phyloP scores from a whole-genome alignment of 73 alveolate species.

The Stentor coeruleus region DNA sequence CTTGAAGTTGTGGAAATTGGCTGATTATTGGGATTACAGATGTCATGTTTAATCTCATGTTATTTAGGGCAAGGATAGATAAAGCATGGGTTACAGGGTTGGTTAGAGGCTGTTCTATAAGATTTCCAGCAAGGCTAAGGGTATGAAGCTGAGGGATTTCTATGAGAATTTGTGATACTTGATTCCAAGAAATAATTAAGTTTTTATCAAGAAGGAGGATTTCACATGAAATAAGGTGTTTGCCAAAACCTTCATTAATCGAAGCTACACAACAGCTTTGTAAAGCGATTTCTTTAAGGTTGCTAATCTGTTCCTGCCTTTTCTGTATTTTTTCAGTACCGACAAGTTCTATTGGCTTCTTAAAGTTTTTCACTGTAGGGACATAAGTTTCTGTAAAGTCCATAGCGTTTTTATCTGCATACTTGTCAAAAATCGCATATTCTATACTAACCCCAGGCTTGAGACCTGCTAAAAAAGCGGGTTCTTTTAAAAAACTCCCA shows the following conservation, averaged over 20 bases:
- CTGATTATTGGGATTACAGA: constrained; percentile 45
- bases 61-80: constrained; percentile 52
- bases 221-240: constrained; percentile 34
- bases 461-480: neutral
- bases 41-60: constrained; percentile 58
- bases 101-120: constrained; percentile 39
- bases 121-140: constrained; percentile 46
- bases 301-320: neutral
- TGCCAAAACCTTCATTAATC: neutral
- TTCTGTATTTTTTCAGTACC: constrained; percentile 2
- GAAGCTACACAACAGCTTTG: constrained; percentile 3
- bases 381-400: neutral
- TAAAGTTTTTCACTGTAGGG: constrained; percentile 1
- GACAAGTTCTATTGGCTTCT: constrained; percentile 25
- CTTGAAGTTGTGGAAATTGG: constrained; percentile 43
- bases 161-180: constrained; percentile 38
- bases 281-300: constrained; percentile 21
- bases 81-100: neutral
- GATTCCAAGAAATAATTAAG: constrained; percentile 59
- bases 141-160: constrained; percentile 45
- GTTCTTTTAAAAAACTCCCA: constrained; percentile 7
- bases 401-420: neutral
- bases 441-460: neutral
- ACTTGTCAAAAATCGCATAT: constrained; percentile 18
- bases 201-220: constrained; percentile 51